Percentiles rank a stretch among this genome's conserved stretches.
Evolutionary conservation across 2,329 filamentous ascomycete genomes (phyloP).

Genomic region (Monilinia fructicola): DNA sequence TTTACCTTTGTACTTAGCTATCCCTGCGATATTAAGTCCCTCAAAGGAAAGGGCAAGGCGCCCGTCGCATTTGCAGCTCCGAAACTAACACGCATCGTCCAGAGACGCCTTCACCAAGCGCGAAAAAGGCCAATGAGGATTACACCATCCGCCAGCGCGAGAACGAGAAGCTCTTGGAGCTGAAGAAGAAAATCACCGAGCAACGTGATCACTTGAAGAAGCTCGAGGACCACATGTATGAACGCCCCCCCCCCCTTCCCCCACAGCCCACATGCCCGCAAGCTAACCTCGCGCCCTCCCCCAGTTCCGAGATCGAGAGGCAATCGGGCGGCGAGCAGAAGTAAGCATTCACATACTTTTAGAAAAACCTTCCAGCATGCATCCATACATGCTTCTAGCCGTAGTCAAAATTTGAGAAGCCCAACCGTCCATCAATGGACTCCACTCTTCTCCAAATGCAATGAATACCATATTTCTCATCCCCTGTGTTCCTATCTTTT

Average conservation of each 20-base stretch:
- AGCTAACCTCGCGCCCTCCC: slow-evolving; percentile 25
- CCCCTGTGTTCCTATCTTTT: not conserved
- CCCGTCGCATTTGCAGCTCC: not conserved
- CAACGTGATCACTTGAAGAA: slow-evolving; percentile 83
- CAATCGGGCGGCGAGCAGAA: slow-evolving; percentile 50
- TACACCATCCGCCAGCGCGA: slow-evolving; percentile 25
- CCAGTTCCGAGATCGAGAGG: slow-evolving; percentile 75
- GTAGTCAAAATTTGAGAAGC: slow-evolving; percentile 14
- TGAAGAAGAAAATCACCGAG: slow-evolving; percentile 71
- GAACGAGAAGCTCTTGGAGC: slow-evolving; percentile 58
- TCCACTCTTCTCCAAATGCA: not conserved
- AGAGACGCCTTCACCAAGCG: slow-evolving; percentile 93
- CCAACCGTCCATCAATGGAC: not conserved
- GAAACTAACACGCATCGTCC: slow-evolving; percentile 31
- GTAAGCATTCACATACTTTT: slow-evolving; percentile 33
- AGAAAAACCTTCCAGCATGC: slow-evolving; percentile 1
- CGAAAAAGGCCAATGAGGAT: slow-evolving; percentile 63
- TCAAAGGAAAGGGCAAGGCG: not conserved
- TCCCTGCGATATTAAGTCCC: not conserved
- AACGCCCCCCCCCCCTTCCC: slow-evolving; percentile 27
- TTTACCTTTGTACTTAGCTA: slow-evolving; percentile 2
- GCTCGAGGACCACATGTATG: slow-evolving; percentile 84
- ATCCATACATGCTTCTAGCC: not conserved
- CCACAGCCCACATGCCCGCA: not conserved
- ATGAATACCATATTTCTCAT: not conserved